Conservation (phyloP, 331 rosid genomes). For the Saraca asoca region DNA sequence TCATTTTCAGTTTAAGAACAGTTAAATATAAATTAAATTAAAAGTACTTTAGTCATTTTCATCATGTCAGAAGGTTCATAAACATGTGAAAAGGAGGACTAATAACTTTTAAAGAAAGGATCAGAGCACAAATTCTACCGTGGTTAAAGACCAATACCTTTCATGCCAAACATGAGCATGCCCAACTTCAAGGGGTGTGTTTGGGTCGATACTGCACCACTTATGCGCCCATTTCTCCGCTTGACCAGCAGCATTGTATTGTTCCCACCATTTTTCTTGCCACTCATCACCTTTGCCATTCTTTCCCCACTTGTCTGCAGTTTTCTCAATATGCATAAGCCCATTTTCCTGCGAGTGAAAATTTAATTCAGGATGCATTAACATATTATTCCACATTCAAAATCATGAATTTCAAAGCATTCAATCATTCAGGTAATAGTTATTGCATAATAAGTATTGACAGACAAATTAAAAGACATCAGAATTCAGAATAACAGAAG, state of each 20-base stretch:
- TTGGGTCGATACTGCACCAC: conserved; percentile 96
- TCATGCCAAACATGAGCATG: conserved; percentile 99
- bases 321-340: conserved; percentile 78
- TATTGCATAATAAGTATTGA: background rate
- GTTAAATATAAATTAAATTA: conserved; percentile 5
- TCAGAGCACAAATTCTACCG: background rate
- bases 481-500: background rate
- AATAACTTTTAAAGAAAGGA: conserved; percentile 6
- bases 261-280: conserved; percentile 97
- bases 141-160: conserved; percentile 53
- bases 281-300: conserved; percentile 80
- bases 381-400: background rate
- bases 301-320: conserved; percentile 98
- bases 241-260: conserved; percentile 70
- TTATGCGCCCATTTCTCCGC: conserved; percentile 94
- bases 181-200: conserved; percentile 74
- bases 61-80: background rate
- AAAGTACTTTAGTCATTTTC: conserved; percentile 6
- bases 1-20: conserved; percentile 12
- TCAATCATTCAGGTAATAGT: background rate
- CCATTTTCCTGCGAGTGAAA: conserved; percentile 70
- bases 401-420: conserved; percentile 6
- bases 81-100: conserved; percentile 5
- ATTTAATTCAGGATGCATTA: conserved; percentile 3
- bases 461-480: background rate